Evolutionary conservation across 768 basidiomycete genomes (phyloP), one percentile per base, ranked within the genome.

Genomic region (Lactarius akahatsu): DNA sequence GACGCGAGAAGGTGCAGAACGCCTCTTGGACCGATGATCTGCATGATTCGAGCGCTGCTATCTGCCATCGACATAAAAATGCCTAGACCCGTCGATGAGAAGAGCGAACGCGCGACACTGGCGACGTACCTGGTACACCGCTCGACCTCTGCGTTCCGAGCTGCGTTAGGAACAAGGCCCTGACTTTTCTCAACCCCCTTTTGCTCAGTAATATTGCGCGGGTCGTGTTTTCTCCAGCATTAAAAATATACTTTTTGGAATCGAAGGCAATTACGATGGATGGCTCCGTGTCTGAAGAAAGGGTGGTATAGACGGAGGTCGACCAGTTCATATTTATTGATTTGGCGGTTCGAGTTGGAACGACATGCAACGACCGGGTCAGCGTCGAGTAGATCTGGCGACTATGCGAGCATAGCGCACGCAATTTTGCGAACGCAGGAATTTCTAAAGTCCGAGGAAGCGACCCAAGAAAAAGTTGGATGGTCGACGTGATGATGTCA

Each of bases 201-300:
- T 78, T 79, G 65, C 85, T 85, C 77, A 94, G 89, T 18, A 88
- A 76, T 73, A 90, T 90, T 0, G 89, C 78, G 41, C 96, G 80
- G 52, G 86, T 87, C 1, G 89, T 86, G 65, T 89, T 90, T 76
- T 97, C 94, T 9, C 92, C 89, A 23, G 82, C 86, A 76, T 95
- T 95, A 82, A 98, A 94, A 45, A 96, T 81, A 71, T 95, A 98
- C 71, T 92, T 90, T 15, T 84, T 88, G 61, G 82, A 80, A 70
- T 91, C 89, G 74, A 94, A 95, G 1, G 83, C 80, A 70, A 96
- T 76, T 66, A 90, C 77, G 30, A 97, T 77, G 10, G 89, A 84
- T 0, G 94, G 89, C 69, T 93, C 87, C 1, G 94, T 91, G 78
- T 98, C 96, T 59, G 86, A 85, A 4, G 88, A 84, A 20, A 80